phyloP scores from a whole-genome alignment of 352 stramenopile genomes.

The Pythium aquatile region DNA sequence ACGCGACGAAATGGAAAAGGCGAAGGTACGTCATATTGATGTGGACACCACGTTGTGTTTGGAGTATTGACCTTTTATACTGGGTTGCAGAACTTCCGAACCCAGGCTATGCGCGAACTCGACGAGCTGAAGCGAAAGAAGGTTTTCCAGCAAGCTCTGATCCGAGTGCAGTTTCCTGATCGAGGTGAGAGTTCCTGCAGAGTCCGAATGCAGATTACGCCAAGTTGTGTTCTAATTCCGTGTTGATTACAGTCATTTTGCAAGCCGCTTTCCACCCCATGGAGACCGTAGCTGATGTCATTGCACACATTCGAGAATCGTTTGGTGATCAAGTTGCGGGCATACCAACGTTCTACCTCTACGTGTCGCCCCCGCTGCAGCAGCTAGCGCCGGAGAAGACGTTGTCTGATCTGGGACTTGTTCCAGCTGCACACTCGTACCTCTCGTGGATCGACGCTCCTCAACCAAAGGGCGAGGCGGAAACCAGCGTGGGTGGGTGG shows the following conservation, averaged over 20 bases:
- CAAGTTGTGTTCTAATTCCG: no score
- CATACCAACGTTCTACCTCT: slow-evolving; percentile 58
- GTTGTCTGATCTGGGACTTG: slow-evolving; percentile 64
- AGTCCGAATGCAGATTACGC: no score
- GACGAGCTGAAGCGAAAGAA: slow-evolving; percentile 84
- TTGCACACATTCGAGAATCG: slow-evolving; percentile 57
- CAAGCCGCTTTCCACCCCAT: slow-evolving; percentile 84
- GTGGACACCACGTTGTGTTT: background rate
- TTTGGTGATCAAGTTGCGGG: slow-evolving; percentile 22
- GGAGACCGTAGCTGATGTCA: slow-evolving; percentile 73
- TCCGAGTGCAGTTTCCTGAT: slow-evolving; percentile 84
- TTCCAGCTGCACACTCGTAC: slow-evolving; percentile 75
- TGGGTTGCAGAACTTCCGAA: slow-evolving; percentile 72
- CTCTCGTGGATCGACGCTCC: slow-evolving; percentile 61
- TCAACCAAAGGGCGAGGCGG: background rate
- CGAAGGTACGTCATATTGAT: slow-evolving; percentile 40
- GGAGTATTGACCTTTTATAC: slow-evolving; percentile 13
- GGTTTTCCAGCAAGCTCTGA: slow-evolving; percentile 70
- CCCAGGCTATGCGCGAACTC: slow-evolving; percentile 84
- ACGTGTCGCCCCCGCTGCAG: slow-evolving; percentile 73
- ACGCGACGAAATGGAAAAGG: slow-evolving; percentile 73
- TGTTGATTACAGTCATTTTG: slow-evolving; percentile 45
- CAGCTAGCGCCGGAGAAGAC: slow-evolving; percentile 58
- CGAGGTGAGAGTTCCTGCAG: slow-evolving; percentile 42
- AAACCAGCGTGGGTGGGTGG: slow-evolving; percentile 29